Base-by-base conservation (phyloP, 2,329 filamentous ascomycete genomes). In the Pseudopyricularia javanii region DNA sequence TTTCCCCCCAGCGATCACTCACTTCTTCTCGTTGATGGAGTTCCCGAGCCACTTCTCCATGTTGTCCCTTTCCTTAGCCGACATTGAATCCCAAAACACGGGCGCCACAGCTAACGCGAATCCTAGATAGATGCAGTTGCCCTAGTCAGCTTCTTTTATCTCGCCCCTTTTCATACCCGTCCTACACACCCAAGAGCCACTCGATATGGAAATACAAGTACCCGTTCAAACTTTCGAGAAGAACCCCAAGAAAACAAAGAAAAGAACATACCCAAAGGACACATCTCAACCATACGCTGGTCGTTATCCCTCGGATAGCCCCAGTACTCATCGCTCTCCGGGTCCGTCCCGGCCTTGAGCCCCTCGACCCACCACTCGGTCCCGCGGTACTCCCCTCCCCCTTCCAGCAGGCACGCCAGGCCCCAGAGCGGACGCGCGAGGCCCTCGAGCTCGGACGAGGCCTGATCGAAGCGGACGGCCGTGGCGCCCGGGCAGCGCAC, bases 271-370 rank as follows among this genome's bases (percentile, higher is more conserved):
- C 74, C 87, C 54, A 91, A 74, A 1, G 86, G 86, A 62, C 86
- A 90, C 75, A 89, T 88, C 64, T 91, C 87, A 2, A 91, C 87
- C 87, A 91, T 91, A 26, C 86, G 74, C 70, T 91, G 86, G 62
- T 91, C 87, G 54, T 84, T 82, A 62, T 90, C 85, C 58, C 82
- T 75, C 57, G 87, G 85, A 53, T 79, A 82, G 0, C 86, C 86
- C 86, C 86, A 91, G 61, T 83, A 91, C 66, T 90, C 86, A 0
- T 78, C 74, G 54, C 71, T 79, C 47, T 80, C 73, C 0, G 85
- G 85, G 59, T 91, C 80, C 0, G 85, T 89, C 1, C 86, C 87
- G 32, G 80, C 75, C 56, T 80, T 79, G 54, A 91, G 71, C 4
- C 86, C 86, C 56, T 85, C 74, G 34, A 88, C 76, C 78, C 84